Evolutionary conservation across 345 rosid genomes (phyloP).

Genomic region (Anacardium occidentale): DNA sequence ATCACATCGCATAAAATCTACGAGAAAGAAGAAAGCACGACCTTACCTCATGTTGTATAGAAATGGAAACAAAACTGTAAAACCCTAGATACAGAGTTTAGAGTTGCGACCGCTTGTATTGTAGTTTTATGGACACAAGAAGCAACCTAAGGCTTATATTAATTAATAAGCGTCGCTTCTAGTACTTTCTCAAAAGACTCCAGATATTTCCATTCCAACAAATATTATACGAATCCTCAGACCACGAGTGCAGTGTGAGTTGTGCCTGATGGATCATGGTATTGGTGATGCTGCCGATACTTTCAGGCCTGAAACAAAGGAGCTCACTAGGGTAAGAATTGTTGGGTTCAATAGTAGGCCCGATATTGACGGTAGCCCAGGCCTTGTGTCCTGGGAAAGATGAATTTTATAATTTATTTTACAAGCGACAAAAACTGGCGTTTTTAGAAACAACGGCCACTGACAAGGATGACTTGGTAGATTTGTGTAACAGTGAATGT

Average conservation of each 20-base stretch:
- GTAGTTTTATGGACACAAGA: neutral
- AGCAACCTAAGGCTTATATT: neutral
- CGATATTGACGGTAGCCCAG: too few species aligned
- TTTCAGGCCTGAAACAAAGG: too few species aligned
- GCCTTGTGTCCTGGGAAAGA: too few species aligned
- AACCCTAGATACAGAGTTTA: constrained; percentile 34
- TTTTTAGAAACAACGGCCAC: too few species aligned
- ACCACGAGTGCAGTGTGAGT: neutral
- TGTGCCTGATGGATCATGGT: neutral
- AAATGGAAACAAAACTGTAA: constrained; percentile 23
- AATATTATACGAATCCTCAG: neutral
- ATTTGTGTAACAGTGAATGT: too few species aligned
- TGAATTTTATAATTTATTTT: too few species aligned
- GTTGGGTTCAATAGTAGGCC: too few species aligned
- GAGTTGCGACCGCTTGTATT: neutral
- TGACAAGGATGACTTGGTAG: too few species aligned
- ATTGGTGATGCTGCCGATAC: too few species aligned
- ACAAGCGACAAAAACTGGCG: too few species aligned
- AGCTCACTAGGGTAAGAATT: neutral
- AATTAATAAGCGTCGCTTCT: constrained; percentile 15
- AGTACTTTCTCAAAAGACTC: constrained; percentile 7
- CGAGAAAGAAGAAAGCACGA: neutral
- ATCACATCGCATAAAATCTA: neutral
- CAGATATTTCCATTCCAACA: constrained; percentile 11
- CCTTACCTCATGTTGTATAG: constrained; percentile 39